phyloP scores from a whole-genome alignment of 1,139 yeast genomes.

The Kluyveromyces marxianus region DNA sequence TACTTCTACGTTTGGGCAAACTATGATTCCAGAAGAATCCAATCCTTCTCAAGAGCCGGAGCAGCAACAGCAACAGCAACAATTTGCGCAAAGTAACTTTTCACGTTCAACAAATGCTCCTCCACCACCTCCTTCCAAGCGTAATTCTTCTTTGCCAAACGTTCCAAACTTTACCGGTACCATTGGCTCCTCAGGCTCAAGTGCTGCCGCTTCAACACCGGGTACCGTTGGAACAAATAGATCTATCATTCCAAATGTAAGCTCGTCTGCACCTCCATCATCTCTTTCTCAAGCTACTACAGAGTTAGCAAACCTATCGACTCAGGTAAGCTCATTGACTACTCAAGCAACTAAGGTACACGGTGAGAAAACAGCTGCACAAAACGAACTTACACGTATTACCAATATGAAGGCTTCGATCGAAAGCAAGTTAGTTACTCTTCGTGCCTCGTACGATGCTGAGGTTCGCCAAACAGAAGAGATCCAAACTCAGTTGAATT shows the following conservation, averaged over 20 bases:
- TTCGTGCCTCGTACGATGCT: constrained; percentile 66
- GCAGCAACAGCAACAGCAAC: constrained; percentile 26
- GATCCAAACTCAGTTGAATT: constrained; percentile 52
- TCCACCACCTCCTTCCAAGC: constrained; percentile 12
- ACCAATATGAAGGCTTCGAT: constrained; percentile 62
- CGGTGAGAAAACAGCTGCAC: constrained; percentile 67
- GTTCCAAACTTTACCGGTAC: constrained; percentile 27
- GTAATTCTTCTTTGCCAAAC: constrained; percentile 19
- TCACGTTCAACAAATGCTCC: constrained; percentile 8
- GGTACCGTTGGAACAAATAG: background rate
- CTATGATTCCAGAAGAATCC: constrained; percentile 37
- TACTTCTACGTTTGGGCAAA: constrained; percentile 54
- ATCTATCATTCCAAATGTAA: constrained; percentile 37
- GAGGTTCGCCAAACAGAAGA: constrained; percentile 71
- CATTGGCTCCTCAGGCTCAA: constrained; percentile 1
- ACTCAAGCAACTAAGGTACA: constrained; percentile 65
- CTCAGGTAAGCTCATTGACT: constrained; percentile 73
- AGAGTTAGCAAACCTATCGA: constrained; percentile 80
- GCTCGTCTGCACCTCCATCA: constrained; percentile 53
- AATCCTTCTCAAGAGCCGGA: constrained; percentile 25
- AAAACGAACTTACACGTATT: constrained; percentile 61
- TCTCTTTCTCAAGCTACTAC: constrained; percentile 73
- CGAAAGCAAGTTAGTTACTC: constrained; percentile 55
- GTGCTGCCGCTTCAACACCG: no score
- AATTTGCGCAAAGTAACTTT: constrained; percentile 18